Conservation (phyloP, 2,329 filamentous ascomycete species). For the Pyrenophora seminiperda region DNA sequence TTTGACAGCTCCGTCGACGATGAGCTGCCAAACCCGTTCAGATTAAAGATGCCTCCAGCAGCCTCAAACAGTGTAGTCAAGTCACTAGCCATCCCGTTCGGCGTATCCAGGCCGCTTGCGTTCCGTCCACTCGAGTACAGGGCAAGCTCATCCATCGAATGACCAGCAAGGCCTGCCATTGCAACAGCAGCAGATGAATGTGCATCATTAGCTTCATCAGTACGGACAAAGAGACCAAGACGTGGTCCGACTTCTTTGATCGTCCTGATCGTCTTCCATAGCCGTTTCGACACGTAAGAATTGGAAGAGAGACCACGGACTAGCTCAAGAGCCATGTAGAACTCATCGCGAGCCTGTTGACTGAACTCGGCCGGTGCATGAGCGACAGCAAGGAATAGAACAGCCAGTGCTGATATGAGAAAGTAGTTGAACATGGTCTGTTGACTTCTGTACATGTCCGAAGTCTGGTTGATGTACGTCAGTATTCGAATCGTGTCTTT, state of each 20-base stretch:
- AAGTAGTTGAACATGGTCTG: conserved; percentile 84
- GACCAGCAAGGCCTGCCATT: conserved; percentile 68
- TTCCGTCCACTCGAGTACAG: conserved; percentile 52
- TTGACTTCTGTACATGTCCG: conserved; percentile 71
- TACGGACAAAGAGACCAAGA: conserved; percentile 63
- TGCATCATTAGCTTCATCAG: conserved; percentile 56
- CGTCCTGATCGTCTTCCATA: conserved; percentile 74
- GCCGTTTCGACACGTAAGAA: conserved; percentile 71
- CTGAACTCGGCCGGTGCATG: conserved; percentile 76
- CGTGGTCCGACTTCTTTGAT: conserved; percentile 74
- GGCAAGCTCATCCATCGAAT: conserved; percentile 63
- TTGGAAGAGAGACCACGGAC: conserved; percentile 74
- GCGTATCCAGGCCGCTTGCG: conserved; percentile 51
- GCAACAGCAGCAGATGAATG: conserved; percentile 67
- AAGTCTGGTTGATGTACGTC: conserved; percentile 71
- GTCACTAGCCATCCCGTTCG: conserved; percentile 67
- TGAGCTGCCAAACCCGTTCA: conserved; percentile 25
- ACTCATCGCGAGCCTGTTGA: conserved; percentile 71
- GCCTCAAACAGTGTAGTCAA: conserved; percentile 68
- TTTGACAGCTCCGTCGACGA: conserved; percentile 45
- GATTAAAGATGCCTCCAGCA: conserved; percentile 57
- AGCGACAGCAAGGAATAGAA: conserved; percentile 76
- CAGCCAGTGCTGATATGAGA: conserved; percentile 73
- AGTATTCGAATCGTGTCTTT: conserved; percentile 78
- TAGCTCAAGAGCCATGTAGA: conserved; percentile 77